Base-by-base conservation (phyloP, 2,329 filamentous ascomycete genomes). In the Botrytis fabae region DNA sequence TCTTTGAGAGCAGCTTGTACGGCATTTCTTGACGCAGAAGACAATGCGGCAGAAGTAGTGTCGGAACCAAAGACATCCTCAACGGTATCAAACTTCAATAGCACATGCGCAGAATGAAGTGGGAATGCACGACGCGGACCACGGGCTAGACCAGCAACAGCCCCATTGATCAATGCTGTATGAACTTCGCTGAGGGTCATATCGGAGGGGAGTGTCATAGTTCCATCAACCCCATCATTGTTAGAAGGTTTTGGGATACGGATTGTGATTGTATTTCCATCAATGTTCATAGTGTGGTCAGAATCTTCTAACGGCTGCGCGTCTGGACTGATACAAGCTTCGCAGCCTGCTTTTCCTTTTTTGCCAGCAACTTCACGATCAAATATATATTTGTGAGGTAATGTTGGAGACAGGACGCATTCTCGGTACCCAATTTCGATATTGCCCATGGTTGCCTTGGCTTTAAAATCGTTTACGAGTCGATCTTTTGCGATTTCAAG, bases 381-480 rank as follows among this genome's bases (percentile, higher is more conserved):
- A 79, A 94, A 94, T 7, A 90, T 84, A 70, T 88, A 87, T 38
- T 87, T 88, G 54, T 90, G 86, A 0, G 88, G 83, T 0, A 81
- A 80, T 0, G 90, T 91, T 0, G 86, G 78, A 4, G 85, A 84
- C 0, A 90, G 88, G 16, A 96, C 84, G 65, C 91, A 92, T 83
- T 99, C 96, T 71, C 97, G 92, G 83, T 98, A 99, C 77, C 97
- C 94, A 74, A 99, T 97, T 78, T 97, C 93, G 75, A 99, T 97
- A 70, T 90, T 91, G 20, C 95, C 95, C 85, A 97, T 97, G 28
- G 84, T 90, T 75, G 86, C 94, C 87, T 89, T 97, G 82, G 85
- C 94, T 81, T 96, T 97, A 83, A 98, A 91, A 79, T 97, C 94
- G 70, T 93, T 93, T 76, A 96, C 90, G 16, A 99, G 88, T 61